A percentile compares a stretch with the other conserved stretches of the same genome.
phyloP scores from a whole-genome alignment of 2,329 filamentous ascomycete species.

The Ceratocystis diversiconidia region DNA sequence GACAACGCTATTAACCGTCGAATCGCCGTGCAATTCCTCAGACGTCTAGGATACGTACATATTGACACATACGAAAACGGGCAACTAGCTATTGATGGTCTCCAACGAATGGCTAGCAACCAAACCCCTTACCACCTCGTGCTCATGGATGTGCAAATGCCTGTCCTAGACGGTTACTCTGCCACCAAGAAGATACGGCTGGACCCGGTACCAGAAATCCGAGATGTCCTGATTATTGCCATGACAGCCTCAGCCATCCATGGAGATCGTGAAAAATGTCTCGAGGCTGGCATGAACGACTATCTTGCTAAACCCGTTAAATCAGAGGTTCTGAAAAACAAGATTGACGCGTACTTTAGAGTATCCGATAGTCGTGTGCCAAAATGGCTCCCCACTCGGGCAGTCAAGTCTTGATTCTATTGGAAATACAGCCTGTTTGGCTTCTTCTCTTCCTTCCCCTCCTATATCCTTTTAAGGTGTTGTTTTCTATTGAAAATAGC shows the following conservation, averaged over 20 bases:
- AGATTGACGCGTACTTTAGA: constrained; percentile 49
- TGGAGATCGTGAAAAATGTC: constrained; percentile 84
- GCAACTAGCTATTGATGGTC: constrained; percentile 69
- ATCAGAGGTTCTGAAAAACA: constrained; percentile 70
- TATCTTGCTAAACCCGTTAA: constrained; percentile 93
- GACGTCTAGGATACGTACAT: constrained; percentile 63
- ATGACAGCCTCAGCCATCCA: constrained; percentile 95
- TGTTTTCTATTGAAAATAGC: not conserved
- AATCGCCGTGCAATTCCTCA: constrained; percentile 83
- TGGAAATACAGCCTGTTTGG: not conserved
- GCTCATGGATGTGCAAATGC: constrained; percentile 96
- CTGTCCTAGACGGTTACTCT: constrained; percentile 81
- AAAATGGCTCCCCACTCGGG: constrained; percentile 20
- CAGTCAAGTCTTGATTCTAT: not conserved
- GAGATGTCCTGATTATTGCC: constrained; percentile 80
- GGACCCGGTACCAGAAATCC: constrained; percentile 61
- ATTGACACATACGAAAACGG: constrained; percentile 88
- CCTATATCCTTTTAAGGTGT: not conserved
- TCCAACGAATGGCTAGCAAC: constrained; percentile 57
- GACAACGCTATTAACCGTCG: constrained; percentile 92
- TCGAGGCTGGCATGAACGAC: constrained; percentile 96
- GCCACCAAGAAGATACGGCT: constrained; percentile 71
- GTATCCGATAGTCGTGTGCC: constrained; percentile 24
- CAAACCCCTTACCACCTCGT: constrained; percentile 75
- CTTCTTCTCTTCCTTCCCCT: constrained; percentile 4